Conservation (phyloP, 331 rosid species). For the Cydonia oblonga region DNA sequence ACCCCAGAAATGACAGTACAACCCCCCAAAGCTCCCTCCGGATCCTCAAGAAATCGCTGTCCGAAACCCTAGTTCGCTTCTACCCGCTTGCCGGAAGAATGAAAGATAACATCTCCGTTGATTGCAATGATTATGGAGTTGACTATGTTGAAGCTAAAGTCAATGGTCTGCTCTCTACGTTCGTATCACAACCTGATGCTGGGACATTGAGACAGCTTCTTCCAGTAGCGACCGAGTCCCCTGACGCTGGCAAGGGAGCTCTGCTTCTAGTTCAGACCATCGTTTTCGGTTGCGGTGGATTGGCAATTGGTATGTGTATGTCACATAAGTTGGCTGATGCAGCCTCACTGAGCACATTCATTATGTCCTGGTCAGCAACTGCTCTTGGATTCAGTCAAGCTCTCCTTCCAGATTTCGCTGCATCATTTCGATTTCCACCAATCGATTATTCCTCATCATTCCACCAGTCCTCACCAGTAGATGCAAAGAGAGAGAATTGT, state of each 20-base stretch:
- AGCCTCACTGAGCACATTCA: constrained; percentile 3
- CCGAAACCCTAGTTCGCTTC: constrained; percentile 2
- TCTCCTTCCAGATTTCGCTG: constrained; percentile 3
- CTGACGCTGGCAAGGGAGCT: background rate
- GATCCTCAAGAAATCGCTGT: constrained; percentile 11
- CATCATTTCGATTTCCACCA: constrained; percentile 9
- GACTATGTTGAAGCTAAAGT: constrained; percentile 18
- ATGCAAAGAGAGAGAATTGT: background rate
- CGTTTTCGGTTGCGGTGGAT: constrained; percentile 28
- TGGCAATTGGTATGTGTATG: constrained; percentile 17
- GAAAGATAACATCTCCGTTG: constrained; percentile 5
- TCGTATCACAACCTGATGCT: constrained; percentile 4
- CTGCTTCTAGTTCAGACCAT: constrained; percentile 15
- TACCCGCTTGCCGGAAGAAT: constrained; percentile 22
- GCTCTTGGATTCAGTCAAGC: background rate
- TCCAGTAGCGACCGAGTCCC: constrained; percentile 1
- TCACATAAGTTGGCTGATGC: constrained; percentile 31
- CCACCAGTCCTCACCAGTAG: background rate
- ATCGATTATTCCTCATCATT: background rate
- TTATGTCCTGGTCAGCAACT: constrained; percentile 14
- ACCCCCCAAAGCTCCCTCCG: background rate
- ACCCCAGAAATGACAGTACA: background rate
- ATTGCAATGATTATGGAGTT: constrained; percentile 29
- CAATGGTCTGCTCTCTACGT: background rate
- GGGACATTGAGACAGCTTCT: background rate